phyloP scores from a whole-genome alignment of 2,329 filamentous ascomycete genomes.

The Saccharata proteae region DNA sequence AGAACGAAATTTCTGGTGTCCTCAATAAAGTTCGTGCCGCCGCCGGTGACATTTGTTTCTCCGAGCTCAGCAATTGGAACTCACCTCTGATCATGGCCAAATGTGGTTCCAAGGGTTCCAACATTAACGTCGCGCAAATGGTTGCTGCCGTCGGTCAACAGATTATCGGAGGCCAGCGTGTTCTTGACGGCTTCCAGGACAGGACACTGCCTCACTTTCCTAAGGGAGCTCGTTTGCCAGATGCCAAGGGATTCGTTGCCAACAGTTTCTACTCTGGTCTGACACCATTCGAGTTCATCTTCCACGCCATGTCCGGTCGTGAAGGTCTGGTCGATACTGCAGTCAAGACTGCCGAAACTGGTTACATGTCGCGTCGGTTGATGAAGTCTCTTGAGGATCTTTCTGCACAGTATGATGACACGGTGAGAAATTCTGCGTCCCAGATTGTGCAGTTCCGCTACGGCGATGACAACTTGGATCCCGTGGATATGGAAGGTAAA shows the following conservation, averaged over 20 bases:
- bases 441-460: slow-evolving; percentile 95
- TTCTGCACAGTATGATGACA: slow-evolving; percentile 86
- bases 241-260: slow-evolving; percentile 89
- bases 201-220: slow-evolving; percentile 89
- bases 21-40: slow-evolving; percentile 84
- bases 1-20: slow-evolving; percentile 81
- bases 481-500: slow-evolving; percentile 93
- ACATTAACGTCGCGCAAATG: slow-evolving; percentile 99
- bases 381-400: slow-evolving; percentile 98
- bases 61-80: slow-evolving; percentile 81
- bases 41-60: slow-evolving; percentile 83
- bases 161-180: slow-evolving; percentile 88
- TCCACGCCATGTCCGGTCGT: slow-evolving; percentile 96
- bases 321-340: slow-evolving; percentile 98
- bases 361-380: slow-evolving; percentile 94
- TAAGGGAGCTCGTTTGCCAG: slow-evolving; percentile 83
- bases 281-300: slow-evolving; percentile 83
- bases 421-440: slow-evolving; percentile 79
- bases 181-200: slow-evolving; percentile 92
- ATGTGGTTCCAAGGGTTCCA: slow-evolving; percentile 91
- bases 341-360: slow-evolving; percentile 96
- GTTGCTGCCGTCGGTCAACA: slow-evolving; percentile 94
- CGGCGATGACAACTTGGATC: slow-evolving; percentile 88
- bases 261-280: slow-evolving; percentile 97
- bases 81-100: slow-evolving; percentile 93